These are phyloP conservation scores for Fusarium sp. DNA, from an alignment of 2,329 filamentous ascomycete genomes.

Conservation along the genomic window DNA sequence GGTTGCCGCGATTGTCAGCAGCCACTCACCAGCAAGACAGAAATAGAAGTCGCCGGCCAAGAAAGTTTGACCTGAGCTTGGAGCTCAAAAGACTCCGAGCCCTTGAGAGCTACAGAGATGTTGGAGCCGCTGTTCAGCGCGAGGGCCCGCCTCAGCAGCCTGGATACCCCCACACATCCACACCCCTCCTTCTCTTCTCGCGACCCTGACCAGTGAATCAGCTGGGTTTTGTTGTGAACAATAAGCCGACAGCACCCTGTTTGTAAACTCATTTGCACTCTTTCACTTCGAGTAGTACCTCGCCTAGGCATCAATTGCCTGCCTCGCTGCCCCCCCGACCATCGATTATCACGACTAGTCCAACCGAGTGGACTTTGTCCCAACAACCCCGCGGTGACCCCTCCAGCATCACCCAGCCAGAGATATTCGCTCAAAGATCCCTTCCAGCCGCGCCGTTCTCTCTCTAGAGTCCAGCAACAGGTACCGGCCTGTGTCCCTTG, in stretches of 20 bases:
- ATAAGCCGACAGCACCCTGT: constrained; percentile 45
- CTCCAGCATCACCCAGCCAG: constrained; percentile 56
- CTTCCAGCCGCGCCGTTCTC: constrained; percentile 57
- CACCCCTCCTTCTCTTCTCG: constrained; percentile 29
- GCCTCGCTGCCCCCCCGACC: constrained; percentile 41
- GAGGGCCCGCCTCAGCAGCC: constrained; percentile 25
- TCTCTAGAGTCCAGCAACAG: constrained; percentile 52
- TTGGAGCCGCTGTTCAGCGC: constrained; percentile 35
- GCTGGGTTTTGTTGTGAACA: constrained; percentile 43
- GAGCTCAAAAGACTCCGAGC: neutral
- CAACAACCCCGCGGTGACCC: constrained; percentile 44
- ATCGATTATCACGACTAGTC: constrained; percentile 41
- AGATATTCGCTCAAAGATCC: constrained; percentile 65
- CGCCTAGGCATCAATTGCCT: constrained; percentile 42
- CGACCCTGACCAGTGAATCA: constrained; percentile 42
- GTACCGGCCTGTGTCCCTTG: constrained; percentile 63
- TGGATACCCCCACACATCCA: constrained; percentile 33
- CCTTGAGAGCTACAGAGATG: constrained; percentile 6
- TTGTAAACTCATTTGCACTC: constrained; percentile 37
- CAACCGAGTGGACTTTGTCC: constrained; percentile 38
- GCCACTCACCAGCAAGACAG: constrained; percentile 11
- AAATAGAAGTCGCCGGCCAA: constrained; percentile 20
- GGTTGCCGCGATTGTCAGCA: constrained; percentile 5
- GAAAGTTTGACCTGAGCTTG: constrained; percentile 14
- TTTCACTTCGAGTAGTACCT: constrained; percentile 43